Base-by-base conservation (phyloP, 2,329 filamentous ascomycete genomes). In the Fusarium drepaniforme region DNA sequence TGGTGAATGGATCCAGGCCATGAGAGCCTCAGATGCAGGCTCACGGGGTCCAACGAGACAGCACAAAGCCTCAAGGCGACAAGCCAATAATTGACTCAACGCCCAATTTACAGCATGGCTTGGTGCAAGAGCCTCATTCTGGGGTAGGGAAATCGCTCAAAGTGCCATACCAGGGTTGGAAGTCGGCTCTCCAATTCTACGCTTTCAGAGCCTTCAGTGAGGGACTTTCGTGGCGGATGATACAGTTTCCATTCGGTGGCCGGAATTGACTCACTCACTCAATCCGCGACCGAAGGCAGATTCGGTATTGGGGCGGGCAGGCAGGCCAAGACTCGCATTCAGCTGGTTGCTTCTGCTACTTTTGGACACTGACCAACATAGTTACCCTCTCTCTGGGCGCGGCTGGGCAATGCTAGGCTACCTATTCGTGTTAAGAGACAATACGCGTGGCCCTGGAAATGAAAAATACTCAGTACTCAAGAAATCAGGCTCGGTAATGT, bases 181-280 rank as follows among this genome's bases (percentile, higher is more conserved):
- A 44, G 49, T 49, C 42, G 35, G 56, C 40, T 23, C 35, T 38
- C 16, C 42, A 38, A 9, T 33, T 40, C 11, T 49, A 28, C 12
- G 30, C 64, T 38, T 21, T 40, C 28, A 57, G 28, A 56, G 49
- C 49, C 42, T 23, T 16, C 11, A 12, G 49, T 30, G 12, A 15
- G 23, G 37, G 28, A 33, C 28, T 56, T 49, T 9, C 49, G 64
- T 72, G 57, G 67, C 71, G 53, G 59, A 51, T 13, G 16, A 57
- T 21, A 49, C 40, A 37, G 40, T 56, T 25, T 23, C 21, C 7
- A 33, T 35, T 58, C 30, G 59, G 46, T 61, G 62, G 21, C 71
- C 23, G 23, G 40, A 28, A 49, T 44, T 71, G 71, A 74, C 62
- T 73, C 71, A 62, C 35, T 62, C 33, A 35, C 33, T 42, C 16